These are phyloP conservation scores for Capsella bursapastoris DNA, from an alignment of 345 rosid species.

Conservation along the genomic window DNA sequence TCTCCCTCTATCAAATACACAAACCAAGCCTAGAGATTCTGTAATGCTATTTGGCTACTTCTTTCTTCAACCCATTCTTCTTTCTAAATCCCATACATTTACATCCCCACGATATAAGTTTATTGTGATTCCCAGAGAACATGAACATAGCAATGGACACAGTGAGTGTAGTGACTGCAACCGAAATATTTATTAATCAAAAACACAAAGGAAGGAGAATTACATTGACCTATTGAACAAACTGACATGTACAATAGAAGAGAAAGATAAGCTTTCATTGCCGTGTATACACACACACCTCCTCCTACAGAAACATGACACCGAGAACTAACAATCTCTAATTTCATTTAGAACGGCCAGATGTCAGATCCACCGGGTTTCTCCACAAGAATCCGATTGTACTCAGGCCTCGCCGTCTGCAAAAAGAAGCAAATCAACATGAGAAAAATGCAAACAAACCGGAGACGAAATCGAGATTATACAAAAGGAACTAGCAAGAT, in stretches of 20 bases:
- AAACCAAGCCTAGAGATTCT: slow-evolving; percentile 30
- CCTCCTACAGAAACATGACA: slow-evolving; percentile 14
- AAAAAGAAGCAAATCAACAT: slow-evolving; percentile 9
- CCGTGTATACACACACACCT: slow-evolving; percentile 12
- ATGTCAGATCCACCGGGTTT: slow-evolving; percentile 41
- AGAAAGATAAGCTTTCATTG: slow-evolving; percentile 29
- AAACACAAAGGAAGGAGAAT: neutral
- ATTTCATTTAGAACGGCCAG: slow-evolving; percentile 35
- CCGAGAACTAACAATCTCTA: slow-evolving; percentile 18
- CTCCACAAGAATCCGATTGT: slow-evolving; percentile 44
- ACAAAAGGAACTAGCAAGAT: neutral
- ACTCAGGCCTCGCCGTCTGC: slow-evolving; percentile 48
- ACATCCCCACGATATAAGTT: neutral
- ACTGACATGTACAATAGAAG: slow-evolving; percentile 26
- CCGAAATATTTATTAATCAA: neutral
- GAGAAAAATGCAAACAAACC: slow-evolving; percentile 7
- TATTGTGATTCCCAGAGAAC: slow-evolving; percentile 19
- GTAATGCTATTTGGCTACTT: slow-evolving; percentile 36
- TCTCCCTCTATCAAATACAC: slow-evolving; percentile 29
- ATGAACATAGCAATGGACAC: neutral
- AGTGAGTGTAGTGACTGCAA: neutral
- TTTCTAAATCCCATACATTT: slow-evolving; percentile 13
- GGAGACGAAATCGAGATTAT: neutral
- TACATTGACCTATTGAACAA: slow-evolving; percentile 23
- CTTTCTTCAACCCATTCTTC: slow-evolving; percentile 6